Conservation (phyloP, 108 stramenopile genomes). For the Stephanodiscus triporus region DNA sequence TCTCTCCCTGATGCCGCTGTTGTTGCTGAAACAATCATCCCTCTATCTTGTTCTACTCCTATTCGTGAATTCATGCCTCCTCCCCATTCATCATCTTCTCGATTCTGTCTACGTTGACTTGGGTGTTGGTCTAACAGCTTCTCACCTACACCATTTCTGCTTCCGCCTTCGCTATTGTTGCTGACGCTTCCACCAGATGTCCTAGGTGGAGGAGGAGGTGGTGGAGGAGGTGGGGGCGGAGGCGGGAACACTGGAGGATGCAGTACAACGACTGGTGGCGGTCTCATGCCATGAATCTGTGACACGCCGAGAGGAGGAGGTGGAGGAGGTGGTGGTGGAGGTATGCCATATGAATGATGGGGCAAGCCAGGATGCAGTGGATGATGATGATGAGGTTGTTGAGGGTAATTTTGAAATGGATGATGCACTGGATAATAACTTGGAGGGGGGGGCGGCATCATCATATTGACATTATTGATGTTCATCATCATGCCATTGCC, state of each 20-base stretch:
- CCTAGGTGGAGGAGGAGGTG: neutral
- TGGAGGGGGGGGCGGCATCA: constrained; percentile 8
- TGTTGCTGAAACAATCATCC: neutral
- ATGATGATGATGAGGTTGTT: constrained; percentile 3
- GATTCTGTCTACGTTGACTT: neutral
- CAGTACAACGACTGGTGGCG: neutral
- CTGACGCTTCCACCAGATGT: neutral
- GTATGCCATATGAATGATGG: neutral
- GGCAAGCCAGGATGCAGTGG: neutral
- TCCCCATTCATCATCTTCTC: neutral
- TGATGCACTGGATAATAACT: neutral
- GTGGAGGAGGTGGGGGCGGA: neutral
- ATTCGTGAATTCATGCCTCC: neutral
- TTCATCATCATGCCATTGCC: neutral
- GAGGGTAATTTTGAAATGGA: neutral
- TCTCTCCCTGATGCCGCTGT: neutral
- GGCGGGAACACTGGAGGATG: neutral
- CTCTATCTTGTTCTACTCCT: neutral
- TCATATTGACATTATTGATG: neutral
- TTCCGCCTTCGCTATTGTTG: neutral
- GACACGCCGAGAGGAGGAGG: neutral
- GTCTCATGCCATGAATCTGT: neutral
- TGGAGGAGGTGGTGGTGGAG: neutral
- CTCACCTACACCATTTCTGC: neutral
- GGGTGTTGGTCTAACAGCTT: neutral